A percentile compares a stretch with the other conserved stretches of the same genome.
These are phyloP conservation scores for Candida caryicola DNA, from an alignment of 805 yeast genomes.

Conservation along the genomic window DNA sequence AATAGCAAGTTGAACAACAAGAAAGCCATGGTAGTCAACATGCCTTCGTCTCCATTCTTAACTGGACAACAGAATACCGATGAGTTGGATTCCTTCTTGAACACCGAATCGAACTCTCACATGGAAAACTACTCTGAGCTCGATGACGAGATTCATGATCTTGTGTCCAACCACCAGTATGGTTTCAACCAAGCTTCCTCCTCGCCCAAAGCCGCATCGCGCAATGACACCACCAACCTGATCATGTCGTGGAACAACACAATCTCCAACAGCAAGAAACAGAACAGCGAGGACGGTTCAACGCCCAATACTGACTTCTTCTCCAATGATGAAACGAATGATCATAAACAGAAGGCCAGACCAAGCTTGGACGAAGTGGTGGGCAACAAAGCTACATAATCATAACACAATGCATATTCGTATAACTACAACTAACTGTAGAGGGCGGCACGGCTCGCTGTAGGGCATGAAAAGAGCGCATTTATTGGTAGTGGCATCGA, in stretches of 20 bases:
- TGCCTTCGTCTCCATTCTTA: constrained; percentile 42
- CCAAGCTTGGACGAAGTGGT: constrained; percentile 3
- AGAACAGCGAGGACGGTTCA: constrained; percentile 15
- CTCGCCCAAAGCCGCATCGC: constrained; percentile 31
- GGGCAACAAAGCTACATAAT: background rate
- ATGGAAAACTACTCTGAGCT: constrained; percentile 14
- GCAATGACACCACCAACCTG: constrained; percentile 37
- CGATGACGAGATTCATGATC: constrained; percentile 20
- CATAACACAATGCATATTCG: background rate
- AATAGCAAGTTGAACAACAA: constrained; percentile 14
- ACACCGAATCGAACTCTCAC: constrained; percentile 9
- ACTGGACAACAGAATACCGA: constrained; percentile 14
- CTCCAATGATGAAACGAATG: constrained; percentile 18
- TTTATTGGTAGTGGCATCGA: no score
- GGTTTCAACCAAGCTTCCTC: constrained; percentile 22
- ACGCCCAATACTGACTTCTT: constrained; percentile 28
- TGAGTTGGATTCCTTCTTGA: constrained; percentile 16
- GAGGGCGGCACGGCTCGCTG: background rate
- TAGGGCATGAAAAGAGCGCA: no score
- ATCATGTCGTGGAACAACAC: constrained; percentile 22
- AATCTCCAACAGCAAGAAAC: constrained; percentile 3
- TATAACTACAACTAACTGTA: background rate
- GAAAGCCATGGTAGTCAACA: constrained; percentile 26
- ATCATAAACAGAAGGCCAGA: background rate
- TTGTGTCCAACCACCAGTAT: constrained; percentile 13